Evolutionary conservation across 2,329 filamentous ascomycete species (phyloP), one percentile per base, ranked within the genome.

Genomic region (Neospermospora avenae): DNA sequence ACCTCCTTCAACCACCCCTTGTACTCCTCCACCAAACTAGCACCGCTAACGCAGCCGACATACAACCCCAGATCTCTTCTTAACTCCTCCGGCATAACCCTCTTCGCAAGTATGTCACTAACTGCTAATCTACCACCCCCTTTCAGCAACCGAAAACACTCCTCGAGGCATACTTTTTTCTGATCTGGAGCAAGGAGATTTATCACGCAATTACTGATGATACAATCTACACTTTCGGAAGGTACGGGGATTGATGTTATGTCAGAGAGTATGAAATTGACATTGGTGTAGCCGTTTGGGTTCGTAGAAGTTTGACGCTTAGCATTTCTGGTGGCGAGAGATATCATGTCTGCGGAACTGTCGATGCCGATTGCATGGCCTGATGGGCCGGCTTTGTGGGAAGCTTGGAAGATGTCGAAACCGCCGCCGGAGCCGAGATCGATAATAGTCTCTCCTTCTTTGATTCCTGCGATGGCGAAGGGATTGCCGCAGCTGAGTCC

Each of bases 141-240:
- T 64, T 81, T 84, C 1, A 88, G 74, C 0, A 88, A 63, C 1
- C 85, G 78, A 59, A 76, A 76, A 67, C 87, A 85, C 69, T 88
- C 84, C 0, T 72, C 66, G 62, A 88, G 87, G 0, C 80, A 83
- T 0, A 74, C 61, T 5, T 73, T 76, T 67, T 85, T 86, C 10
- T 86, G 28, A 31, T 81, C 0, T 62, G 59, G 69, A 0, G 82
- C 82, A 0, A 86, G 80, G 0, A 86, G 79, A 64, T 86, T 86
- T 61, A 87, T 73, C 25, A 85, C 83, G 61, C 84, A 88, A 72
- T 88, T 88, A 63, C 79, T 83, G 63, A 87, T 84, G 59, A 88
- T 78, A 66, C 80, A 81, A 70, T 86, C 77, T 18, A 77, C 80
- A 16, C 68, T 78, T 8, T 62, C 67, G 10, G 71, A 64, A 0